These are phyloP conservation scores for Musa balbisiana DNA, from an alignment of 202 grass and related monocot genomes.

Conservation along the genomic window DNA sequence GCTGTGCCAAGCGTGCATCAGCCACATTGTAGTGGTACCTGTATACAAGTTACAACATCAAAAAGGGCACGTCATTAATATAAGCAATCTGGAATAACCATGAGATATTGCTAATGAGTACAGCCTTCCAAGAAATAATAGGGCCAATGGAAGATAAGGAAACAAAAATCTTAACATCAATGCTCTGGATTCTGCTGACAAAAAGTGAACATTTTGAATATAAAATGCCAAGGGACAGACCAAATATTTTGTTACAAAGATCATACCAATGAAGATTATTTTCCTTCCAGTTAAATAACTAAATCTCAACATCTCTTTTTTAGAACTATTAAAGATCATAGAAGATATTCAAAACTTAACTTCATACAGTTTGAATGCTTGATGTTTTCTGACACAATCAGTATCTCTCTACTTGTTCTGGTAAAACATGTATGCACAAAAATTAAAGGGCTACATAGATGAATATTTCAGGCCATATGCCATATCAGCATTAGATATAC, in stretches of 20 bases:
- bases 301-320: too few species aligned
- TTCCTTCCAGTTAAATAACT: too few species aligned
- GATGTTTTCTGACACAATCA: not conserved
- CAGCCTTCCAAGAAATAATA: not conserved
- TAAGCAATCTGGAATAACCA: not conserved
- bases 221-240: too few species aligned
- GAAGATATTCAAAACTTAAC: too few species aligned
- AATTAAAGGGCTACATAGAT: not conserved
- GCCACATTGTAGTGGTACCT: slow-evolving; percentile 17
- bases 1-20: slow-evolving; percentile 16
- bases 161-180: not conserved
- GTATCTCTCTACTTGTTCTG: not conserved
- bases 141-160: not conserved
- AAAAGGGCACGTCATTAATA: not conserved
- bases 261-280: too few species aligned
- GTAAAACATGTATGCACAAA: not conserved
- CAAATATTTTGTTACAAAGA: too few species aligned
- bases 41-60: not conserved
- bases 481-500: not conserved
- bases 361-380: too few species aligned
- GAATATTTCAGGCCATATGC: not conserved
- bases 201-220: not conserved
- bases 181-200: not conserved
- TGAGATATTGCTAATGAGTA: not conserved
- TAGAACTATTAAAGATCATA: too few species aligned